Base-by-base conservation (phyloP, 2,329 filamentous ascomycete species). In the Aspergillus sp. region DNA sequence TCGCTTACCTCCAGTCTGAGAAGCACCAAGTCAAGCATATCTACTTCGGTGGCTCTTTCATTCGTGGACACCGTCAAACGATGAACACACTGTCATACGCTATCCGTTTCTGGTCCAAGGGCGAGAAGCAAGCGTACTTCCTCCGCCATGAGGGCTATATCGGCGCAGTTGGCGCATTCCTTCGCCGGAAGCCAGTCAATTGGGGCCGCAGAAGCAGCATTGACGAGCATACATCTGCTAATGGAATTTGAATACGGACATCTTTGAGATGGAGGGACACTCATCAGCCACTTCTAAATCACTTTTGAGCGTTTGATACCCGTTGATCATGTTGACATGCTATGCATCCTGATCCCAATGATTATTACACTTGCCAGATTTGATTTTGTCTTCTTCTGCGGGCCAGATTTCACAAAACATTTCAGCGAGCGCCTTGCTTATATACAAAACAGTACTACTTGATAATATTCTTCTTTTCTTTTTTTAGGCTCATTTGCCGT, bases 81-180 rank as follows among this genome's bases (percentile, higher is more conserved):
- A 99, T 99, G 86, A 96, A 98, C 75, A 98, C 95, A 0, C 81
- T 99, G 9, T 93, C 90, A 55, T 99, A 96, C 71, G 95, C 93
- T 70, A 97, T 99, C 77, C 91, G 91, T 66, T 99, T 98, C 77
- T 99, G 95, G 95, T 92, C 90, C 65, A 91, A 95, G 71, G 93
- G 93, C 43, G 83, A 87, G 70, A 97, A 96, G 76, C 91, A 97
- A 76, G 95, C 95, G 0, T 98, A 96, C 73, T 99, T 99, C 74
- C 74, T 99, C 59, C 84, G 95, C 6, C 95, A 99, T 69, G 95
- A 99, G 76, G 95, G 95, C 25, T 99, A 98, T 72, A 84, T 99
- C 1, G 95, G 95, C 9, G 86, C 92, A 19, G 95, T 98, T 0
- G 95, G 95, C 1, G 95, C 95, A 0, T 99, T 99, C 72, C 79